Evolutionary conservation across 1,139 yeast species (phyloP).

Genomic region (Magnusiomyces ingens): DNA sequence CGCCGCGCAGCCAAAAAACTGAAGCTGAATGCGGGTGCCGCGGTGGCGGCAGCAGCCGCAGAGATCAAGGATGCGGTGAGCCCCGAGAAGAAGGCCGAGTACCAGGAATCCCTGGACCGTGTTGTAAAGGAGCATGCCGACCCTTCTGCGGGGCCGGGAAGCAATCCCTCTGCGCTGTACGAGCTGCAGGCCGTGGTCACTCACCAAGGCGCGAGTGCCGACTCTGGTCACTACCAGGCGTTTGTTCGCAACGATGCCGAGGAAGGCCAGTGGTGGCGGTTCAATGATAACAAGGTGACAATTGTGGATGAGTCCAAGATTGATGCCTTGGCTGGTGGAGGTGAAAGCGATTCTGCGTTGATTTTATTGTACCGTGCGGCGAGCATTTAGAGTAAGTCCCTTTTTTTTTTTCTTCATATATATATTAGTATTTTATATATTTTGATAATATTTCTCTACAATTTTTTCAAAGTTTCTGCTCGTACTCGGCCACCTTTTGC

Average conservation of each 20-base stretch:
- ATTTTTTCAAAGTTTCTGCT: conserved; percentile 7
- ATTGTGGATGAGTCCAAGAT: conserved; percentile 70
- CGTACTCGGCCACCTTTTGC: conserved; percentile 26
- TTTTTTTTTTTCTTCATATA: neutral
- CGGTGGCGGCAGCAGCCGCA: conserved; percentile 29
- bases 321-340: conserved; percentile 89
- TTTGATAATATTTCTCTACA: neutral
- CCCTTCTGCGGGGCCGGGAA: conserved; percentile 44
- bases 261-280: conserved; percentile 78
- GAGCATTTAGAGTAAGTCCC: conserved; percentile 38
- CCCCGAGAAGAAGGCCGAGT: conserved; percentile 36
- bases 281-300: conserved; percentile 88
- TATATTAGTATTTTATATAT: conserved; percentile 1
- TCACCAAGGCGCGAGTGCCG: conserved; percentile 93
- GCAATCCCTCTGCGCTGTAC: conserved; percentile 83
- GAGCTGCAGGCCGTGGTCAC: conserved; percentile 79
- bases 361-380: conserved; percentile 77
- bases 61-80: conserved; percentile 29
- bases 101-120: conserved; percentile 26
- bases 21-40: conserved; percentile 32
- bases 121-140: conserved; percentile 25
- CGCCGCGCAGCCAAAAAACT: conserved; percentile 70
- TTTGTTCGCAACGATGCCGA: conserved; percentile 70
- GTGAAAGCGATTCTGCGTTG: conserved; percentile 94
- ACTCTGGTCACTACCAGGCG: conserved; percentile 94